Evolutionary conservation across 2,329 filamentous ascomycete genomes (phyloP).

Genomic region (Penicillium concentricum): DNA sequence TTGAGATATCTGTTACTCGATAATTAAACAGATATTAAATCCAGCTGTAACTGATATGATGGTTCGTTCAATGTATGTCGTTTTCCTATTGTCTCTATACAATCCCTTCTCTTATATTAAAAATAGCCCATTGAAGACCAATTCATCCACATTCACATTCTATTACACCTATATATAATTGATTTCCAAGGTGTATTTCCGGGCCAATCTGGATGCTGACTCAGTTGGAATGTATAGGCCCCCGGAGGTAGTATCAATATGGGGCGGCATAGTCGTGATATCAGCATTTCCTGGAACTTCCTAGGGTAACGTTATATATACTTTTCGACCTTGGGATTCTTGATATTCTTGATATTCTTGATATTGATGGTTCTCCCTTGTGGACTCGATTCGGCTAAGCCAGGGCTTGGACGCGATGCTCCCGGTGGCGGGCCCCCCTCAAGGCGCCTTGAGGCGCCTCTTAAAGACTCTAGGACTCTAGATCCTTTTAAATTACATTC

Average conservation of each 20-base stretch:
- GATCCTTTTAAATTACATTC: neutral
- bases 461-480: neutral
- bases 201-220: neutral
- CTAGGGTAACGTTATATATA: neutral
- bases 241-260: neutral
- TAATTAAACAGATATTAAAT: neutral
- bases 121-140: neutral
- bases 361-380: neutral
- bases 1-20: neutral
- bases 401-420: slow-evolving; percentile 8
- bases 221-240: slow-evolving; percentile 1
- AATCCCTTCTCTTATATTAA: neutral
- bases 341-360: neutral
- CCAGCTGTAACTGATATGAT: neutral
- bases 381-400: slow-evolving; percentile 4
- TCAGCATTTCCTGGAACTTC: neutral
- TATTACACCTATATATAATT: neutral
- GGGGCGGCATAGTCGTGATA: neutral
- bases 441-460: neutral
- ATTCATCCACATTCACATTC: no score
- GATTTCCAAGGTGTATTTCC: neutral
- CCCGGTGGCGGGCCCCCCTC: neutral
- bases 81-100: no score
- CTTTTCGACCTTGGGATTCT: neutral
- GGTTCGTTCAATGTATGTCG: neutral